Evolutionary conservation across 1,284 basidiomycete species (phyloP).

Genomic region (Wolfiporia cocos): DNA sequence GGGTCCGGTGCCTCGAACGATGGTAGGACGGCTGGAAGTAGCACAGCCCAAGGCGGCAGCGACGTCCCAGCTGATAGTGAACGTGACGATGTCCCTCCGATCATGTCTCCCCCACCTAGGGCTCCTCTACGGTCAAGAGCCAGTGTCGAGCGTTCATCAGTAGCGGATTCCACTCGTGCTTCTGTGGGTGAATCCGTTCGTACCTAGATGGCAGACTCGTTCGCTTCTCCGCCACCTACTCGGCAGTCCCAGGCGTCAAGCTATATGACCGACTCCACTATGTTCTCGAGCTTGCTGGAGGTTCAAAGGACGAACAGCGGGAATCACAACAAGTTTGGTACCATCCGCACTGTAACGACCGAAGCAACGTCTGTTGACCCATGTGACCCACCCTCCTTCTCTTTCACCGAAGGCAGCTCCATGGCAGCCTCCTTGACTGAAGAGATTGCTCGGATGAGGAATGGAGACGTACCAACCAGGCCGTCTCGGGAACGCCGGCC

Average conservation of each 20-base stretch:
- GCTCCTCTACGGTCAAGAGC: slow-evolving; percentile 44
- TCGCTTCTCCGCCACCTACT: slow-evolving; percentile 17
- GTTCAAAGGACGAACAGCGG: slow-evolving; percentile 35
- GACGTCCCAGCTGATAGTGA: slow-evolving; percentile 12
- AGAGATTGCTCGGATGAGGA: slow-evolving; percentile 37
- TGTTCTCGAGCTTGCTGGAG: slow-evolving; percentile 62
- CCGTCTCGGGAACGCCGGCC: slow-evolving; percentile 45
- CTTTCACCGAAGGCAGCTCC: slow-evolving; percentile 52
- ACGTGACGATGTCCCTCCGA: slow-evolving; percentile 31
- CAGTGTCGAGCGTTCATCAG: slow-evolving; percentile 29
- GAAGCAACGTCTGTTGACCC: slow-evolving; percentile 59
- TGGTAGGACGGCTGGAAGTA: slow-evolving; percentile 19
- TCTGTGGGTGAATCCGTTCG: slow-evolving; percentile 35
- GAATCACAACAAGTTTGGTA: slow-evolving; percentile 58
- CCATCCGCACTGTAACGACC: slow-evolving; percentile 73
- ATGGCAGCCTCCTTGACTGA: slow-evolving; percentile 39
- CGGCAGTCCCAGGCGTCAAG: slow-evolving; percentile 36
- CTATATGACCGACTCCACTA: slow-evolving; percentile 47
- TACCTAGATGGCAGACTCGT: slow-evolving; percentile 20
- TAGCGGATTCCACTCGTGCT: slow-evolving; percentile 33
- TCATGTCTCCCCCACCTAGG: slow-evolving; percentile 40
- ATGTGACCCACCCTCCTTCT: slow-evolving; percentile 52
- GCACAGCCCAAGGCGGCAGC: slow-evolving; percentile 9
- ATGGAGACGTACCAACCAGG: slow-evolving; percentile 22
- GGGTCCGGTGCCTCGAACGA: slow-evolving; percentile 18